A percentile compares a stretch with the other conserved stretches of the same genome.
phyloP scores from a whole-genome alignment of 169 alveolate species.

The Plasmodium yoelii region DNA sequence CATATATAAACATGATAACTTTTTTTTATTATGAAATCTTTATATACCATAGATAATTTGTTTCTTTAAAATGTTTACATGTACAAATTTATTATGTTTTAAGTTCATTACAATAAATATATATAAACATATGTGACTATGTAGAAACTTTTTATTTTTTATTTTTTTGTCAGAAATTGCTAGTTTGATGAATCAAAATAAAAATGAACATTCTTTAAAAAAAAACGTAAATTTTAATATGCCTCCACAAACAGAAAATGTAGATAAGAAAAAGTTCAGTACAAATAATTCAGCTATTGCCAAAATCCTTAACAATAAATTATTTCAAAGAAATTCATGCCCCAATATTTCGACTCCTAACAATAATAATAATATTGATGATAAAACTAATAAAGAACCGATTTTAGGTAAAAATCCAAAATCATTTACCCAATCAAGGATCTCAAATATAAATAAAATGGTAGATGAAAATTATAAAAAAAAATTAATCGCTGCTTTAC shows the following conservation, averaged over 20 bases:
- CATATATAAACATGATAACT: not conserved
- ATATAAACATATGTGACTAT: not conserved
- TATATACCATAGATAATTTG: no score
- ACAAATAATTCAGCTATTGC: constrained; percentile 41
- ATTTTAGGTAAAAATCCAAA: constrained; percentile 20
- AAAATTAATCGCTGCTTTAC: constrained; percentile 10
- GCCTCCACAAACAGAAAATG: not conserved
- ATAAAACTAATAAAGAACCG: constrained; percentile 13
- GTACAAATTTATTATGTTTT: not conserved
- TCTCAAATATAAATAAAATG: constrained; percentile 15
- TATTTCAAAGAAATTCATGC: constrained; percentile 22
- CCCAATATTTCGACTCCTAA: not conserved
- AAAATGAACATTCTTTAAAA: constrained; percentile 9
- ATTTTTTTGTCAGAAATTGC: constrained; percentile 25
- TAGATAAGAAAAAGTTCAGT: constrained; percentile 1
- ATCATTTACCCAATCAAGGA: not conserved
- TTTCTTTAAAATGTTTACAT: constrained; percentile 12
- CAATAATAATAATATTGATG: constrained; percentile 14
- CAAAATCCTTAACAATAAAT: constrained; percentile 18
- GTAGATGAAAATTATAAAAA: constrained; percentile 26
- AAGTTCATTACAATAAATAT: constrained; percentile 14
- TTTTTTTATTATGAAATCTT: no score
- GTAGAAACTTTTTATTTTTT: not conserved
- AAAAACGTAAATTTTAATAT: constrained; percentile 32
- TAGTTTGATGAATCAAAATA: constrained; percentile 18